Evolutionary conservation across 2,329 filamentous ascomycete genomes (phyloP).

Genomic region (Talaromyces marneffei): DNA sequence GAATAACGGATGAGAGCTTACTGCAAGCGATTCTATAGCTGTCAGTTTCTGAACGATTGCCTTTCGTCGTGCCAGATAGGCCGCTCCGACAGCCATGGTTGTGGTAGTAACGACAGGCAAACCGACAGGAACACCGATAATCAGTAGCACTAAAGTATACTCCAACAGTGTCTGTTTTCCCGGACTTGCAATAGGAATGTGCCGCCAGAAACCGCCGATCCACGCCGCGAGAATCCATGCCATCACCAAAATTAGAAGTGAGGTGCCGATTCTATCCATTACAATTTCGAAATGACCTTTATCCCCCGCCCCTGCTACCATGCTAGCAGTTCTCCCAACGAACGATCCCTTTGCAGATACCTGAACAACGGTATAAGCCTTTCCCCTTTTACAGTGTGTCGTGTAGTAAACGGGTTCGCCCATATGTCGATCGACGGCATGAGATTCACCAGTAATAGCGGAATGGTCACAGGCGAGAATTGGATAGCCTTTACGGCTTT

Average conservation of each 20-base stretch:
- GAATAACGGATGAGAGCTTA: slow-evolving; percentile 24
- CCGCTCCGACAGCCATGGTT: slow-evolving; percentile 69
- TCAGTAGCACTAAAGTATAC: slow-evolving; percentile 64
- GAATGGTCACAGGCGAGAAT: slow-evolving; percentile 72
- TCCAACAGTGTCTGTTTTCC: slow-evolving; percentile 61
- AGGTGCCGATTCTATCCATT: slow-evolving; percentile 73
- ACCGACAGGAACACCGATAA: slow-evolving; percentile 76
- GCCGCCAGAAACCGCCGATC: slow-evolving; percentile 73
- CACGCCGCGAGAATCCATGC: slow-evolving; percentile 68
- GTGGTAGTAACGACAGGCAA: slow-evolving; percentile 73
- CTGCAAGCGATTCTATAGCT: slow-evolving; percentile 68
- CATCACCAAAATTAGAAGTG: slow-evolving; percentile 67
- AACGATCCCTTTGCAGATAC: slow-evolving; percentile 66
- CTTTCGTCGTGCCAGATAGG: slow-evolving; percentile 70
- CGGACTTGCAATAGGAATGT: slow-evolving; percentile 52
- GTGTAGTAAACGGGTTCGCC: slow-evolving; percentile 71
- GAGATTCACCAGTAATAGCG: slow-evolving; percentile 73
- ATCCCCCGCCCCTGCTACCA: slow-evolving; percentile 68
- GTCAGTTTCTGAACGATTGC: slow-evolving; percentile 76
- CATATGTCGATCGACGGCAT: slow-evolving; percentile 64
- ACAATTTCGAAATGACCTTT: slow-evolving; percentile 75
- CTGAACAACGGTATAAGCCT: slow-evolving; percentile 64
- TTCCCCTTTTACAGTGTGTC: slow-evolving; percentile 74
- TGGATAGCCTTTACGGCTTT: slow-evolving; percentile 50
- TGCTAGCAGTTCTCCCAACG: slow-evolving; percentile 66